Percentiles rank a stretch among this genome's conserved stretches.
Conservation (phyloP, 306 rosid species). For the Vigna radiata region DNA sequence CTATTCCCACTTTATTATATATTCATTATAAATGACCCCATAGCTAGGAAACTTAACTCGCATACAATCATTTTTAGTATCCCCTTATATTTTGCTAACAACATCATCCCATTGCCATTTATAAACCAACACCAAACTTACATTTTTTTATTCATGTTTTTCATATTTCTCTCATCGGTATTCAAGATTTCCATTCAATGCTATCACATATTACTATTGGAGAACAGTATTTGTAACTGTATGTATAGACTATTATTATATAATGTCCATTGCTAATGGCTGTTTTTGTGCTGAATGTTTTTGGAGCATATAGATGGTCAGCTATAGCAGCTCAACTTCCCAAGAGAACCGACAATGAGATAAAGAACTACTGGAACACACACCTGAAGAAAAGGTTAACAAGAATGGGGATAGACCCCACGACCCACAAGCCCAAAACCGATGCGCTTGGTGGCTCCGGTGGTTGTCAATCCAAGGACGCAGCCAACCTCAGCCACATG, state of each 20-base stretch:
- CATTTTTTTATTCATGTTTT: neutral
- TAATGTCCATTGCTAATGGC: neutral
- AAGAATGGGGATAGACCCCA: slow-evolving; percentile 58
- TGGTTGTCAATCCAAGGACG: slow-evolving; percentile 9
- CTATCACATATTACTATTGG: neutral
- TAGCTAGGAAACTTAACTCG: neutral
- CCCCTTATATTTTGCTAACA: neutral
- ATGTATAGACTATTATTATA: too few species aligned
- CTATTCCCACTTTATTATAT: neutral
- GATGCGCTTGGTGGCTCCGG: slow-evolving; percentile 37
- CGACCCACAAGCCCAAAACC: slow-evolving; percentile 54
- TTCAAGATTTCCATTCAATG: neutral
- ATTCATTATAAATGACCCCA: neutral
- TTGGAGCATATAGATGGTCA: slow-evolving; percentile 54
- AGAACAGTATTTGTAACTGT: too few species aligned
- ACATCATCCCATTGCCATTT: neutral
- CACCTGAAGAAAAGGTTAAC: slow-evolving; percentile 60
- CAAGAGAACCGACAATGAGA: slow-evolving; percentile 60
- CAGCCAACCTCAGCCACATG: slow-evolving; percentile 59
- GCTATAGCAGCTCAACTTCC: slow-evolving; percentile 62
- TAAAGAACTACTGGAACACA: slow-evolving; percentile 63
- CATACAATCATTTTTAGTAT: neutral
- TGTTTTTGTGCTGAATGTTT: neutral
- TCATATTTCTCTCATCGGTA: neutral
- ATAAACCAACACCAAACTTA: neutral